phyloP scores from a whole-genome alignment of 2,329 filamentous ascomycete genomes.

The Scleromitrula shiraiana region DNA sequence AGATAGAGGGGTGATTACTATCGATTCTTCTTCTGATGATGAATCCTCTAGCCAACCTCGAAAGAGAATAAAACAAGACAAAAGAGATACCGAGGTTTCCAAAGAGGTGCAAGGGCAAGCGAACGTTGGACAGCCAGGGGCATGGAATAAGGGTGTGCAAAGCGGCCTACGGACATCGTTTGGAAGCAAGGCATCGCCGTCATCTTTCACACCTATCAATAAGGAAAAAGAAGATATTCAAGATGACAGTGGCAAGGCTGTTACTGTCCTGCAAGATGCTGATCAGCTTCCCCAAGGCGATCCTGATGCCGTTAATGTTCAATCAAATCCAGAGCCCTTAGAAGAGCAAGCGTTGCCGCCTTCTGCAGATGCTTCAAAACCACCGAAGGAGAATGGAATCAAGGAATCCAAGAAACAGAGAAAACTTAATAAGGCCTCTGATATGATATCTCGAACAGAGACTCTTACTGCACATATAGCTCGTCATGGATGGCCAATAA shows the following conservation, averaged over 20 bases:
- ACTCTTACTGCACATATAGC: not conserved
- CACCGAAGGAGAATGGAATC: too few species aligned
- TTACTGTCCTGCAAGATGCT: too few species aligned
- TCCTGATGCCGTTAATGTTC: too few species aligned
- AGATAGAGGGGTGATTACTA: not conserved
- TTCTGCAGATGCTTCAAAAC: too few species aligned
- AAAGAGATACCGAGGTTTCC: not conserved
- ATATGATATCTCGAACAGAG: not conserved
- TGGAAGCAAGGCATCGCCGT: conserved; percentile 16
- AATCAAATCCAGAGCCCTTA: too few species aligned
- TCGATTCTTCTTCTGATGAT: conserved; percentile 8
- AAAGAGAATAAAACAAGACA: conserved; percentile 1
- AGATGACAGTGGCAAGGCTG: not conserved
- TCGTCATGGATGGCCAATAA: conserved; percentile 8
- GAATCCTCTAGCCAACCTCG: not conserved
- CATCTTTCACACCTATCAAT: not conserved
- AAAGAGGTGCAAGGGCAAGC: not conserved
- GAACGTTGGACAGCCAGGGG: not conserved
- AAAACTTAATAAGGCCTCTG: not conserved
- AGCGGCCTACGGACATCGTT: conserved; percentile 36
- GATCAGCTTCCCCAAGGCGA: too few species aligned
- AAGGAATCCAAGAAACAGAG: not conserved
- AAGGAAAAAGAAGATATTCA: not conserved
- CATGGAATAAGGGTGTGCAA: conserved; percentile 37
- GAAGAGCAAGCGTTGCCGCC: too few species aligned